Base-by-base conservation (phyloP, 768 basidiomycete species). In the Kwoniella europaea region DNA sequence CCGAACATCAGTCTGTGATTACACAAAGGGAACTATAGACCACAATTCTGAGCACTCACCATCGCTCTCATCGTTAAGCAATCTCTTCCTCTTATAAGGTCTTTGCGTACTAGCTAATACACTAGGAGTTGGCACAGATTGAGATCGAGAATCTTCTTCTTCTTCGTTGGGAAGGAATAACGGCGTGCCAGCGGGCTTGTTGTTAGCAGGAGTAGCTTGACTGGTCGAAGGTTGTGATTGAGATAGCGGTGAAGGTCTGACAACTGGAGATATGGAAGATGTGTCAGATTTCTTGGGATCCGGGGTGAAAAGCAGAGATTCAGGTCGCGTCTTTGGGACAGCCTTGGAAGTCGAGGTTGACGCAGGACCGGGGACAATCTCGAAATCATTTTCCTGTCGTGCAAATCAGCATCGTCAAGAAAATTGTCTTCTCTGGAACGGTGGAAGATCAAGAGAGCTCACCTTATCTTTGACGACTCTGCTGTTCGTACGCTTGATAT, bases 91-190 rank as follows among this genome's bases (percentile, higher is more conserved):
- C 43, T 52, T 69, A 16, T 27, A 18, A 46, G 52, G 67, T 22
- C 52, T 27, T 53, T 55, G 35, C 3, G 35, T 24, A 42, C 55
- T 59, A 10, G 12, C n/a, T 24, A 59, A 42, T 4, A 22, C 15
- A 42, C 58, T 46, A 12, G 59, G 41, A n/a, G 20, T 53, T 42
- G 20, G 27, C 24, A 53, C 41, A 27, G n/a, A 13, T 35, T 20
- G 63, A 50, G 44, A 29, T 20, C 50, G 46, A 7, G 65, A 58
- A 35, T 61, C 59, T 10, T 66, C 65, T 12, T 66, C 50, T 9
- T 61, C 64, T 13, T 71, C 65, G 18, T 41, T 52, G 50, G 56
- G 44, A 6, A 71, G 43, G 65, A 71, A 66, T 10, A 71, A 60
- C 42, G 70, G 70, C 13, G 64, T 62, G 20, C 22, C 62, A 5